A percentile compares a stretch with the other conserved stretches of the same genome.
These are phyloP conservation scores for Acanthochlamys bracteata DNA, from an alignment of 106 monocot genomes.

Conservation along the genomic window DNA sequence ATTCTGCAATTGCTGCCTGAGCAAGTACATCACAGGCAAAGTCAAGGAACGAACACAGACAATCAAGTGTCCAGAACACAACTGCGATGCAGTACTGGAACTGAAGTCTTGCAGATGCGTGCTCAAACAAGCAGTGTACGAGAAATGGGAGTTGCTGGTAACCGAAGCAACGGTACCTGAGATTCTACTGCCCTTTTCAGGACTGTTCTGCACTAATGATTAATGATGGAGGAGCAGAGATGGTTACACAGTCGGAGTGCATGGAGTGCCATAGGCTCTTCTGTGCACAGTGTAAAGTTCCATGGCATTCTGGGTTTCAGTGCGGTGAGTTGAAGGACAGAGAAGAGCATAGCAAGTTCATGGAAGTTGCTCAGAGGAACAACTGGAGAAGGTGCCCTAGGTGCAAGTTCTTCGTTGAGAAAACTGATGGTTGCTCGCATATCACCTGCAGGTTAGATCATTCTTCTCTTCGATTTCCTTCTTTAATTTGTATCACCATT, in stretches of 20 bases:
- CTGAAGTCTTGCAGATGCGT: slow-evolving; percentile 10
- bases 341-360: neutral
- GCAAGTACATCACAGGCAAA: slow-evolving; percentile 21
- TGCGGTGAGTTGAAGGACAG: slow-evolving; percentile 23
- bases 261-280: slow-evolving; percentile 43
- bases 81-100: slow-evolving; percentile 14
- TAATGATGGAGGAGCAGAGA: slow-evolving; percentile 10
- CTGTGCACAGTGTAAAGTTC: slow-evolving; percentile 44
- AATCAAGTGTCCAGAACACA: slow-evolving; percentile 17
- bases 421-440: neutral
- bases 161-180: slow-evolving; percentile 9
- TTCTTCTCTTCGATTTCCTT: too few relatives aligned
- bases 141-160: slow-evolving; percentile 35
- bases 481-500: too few relatives aligned
- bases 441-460: neutral
- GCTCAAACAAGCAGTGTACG: slow-evolving; percentile 21
- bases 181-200: slow-evolving; percentile 42
- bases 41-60: slow-evolving; percentile 14
- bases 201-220: slow-evolving; percentile 45
- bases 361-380: neutral
- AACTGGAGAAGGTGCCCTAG: neutral
- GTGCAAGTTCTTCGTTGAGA: slow-evolving; percentile 1
- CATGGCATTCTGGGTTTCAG: slow-evolving; percentile 38
- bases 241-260: slow-evolving; percentile 31
- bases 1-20: slow-evolving; percentile 35